Conservation (phyloP, 2,329 filamentous ascomycete genomes). For the Microcyclospora pomicola region DNA sequence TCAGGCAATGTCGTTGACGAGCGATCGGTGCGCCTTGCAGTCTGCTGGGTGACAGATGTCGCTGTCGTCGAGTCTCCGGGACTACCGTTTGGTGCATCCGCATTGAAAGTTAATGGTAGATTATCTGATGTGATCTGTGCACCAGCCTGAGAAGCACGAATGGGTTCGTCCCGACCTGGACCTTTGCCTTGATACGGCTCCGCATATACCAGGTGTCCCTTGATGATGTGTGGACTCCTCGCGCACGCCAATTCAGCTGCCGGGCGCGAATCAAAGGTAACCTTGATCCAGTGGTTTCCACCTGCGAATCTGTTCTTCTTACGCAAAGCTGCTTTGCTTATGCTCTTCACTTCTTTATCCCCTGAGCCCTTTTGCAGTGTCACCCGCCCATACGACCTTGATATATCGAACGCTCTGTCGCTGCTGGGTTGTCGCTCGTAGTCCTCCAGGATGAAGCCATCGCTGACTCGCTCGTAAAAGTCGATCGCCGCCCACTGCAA, state of each 20-base stretch:
- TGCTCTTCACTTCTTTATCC: constrained; percentile 21
- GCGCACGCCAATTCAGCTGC: constrained; percentile 36
- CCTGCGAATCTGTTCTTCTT: constrained; percentile 72
- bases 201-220: constrained; percentile 34
- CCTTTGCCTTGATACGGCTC: constrained; percentile 33
- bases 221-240: constrained; percentile 33
- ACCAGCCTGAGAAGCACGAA: constrained; percentile 26
- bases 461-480: constrained; percentile 72
- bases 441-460: constrained; percentile 76
- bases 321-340: constrained; percentile 59
- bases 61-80: constrained; percentile 23
- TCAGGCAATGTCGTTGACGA: not conserved
- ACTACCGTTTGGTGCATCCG: constrained; percentile 16
- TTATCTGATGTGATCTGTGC: constrained; percentile 16
- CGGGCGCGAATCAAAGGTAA: constrained; percentile 37
- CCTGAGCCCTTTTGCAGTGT: constrained; percentile 41
- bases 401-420: constrained; percentile 54
- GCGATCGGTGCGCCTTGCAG: not conserved
- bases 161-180: constrained; percentile 29
- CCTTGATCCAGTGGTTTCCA: constrained; percentile 75
- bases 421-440: constrained; percentile 75
- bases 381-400: constrained; percentile 58
- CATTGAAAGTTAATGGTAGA: constrained; percentile 18
- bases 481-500: constrained; percentile 70
- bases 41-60: constrained; percentile 15